Conservation (phyloP, 2,329 filamentous ascomycete species). For the Colletotrichum sp. region DNA sequence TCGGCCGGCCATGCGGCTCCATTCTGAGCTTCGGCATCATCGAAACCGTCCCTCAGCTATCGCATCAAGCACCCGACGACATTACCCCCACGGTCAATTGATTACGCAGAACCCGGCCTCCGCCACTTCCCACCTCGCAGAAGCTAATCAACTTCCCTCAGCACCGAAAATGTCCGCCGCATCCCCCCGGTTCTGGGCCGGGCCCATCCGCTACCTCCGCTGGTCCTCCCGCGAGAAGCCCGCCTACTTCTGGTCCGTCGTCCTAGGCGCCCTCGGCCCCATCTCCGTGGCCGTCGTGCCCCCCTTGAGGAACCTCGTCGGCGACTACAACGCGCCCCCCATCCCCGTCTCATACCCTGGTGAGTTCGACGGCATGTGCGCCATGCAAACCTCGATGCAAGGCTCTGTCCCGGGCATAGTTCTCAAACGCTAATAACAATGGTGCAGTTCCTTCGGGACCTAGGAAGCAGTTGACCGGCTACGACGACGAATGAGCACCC, state of each 20-base stretch:
- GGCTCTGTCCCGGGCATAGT: background rate
- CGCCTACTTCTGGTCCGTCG: slow-evolving; percentile 86
- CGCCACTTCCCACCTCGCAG: background rate
- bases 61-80: slow-evolving; percentile 17
- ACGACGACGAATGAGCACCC: slow-evolving; percentile 56
- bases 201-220: slow-evolving; percentile 82
- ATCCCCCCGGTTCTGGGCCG: slow-evolving; percentile 81
- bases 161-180: slow-evolving; percentile 59
- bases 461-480: slow-evolving; percentile 64
- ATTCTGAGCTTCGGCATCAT: slow-evolving; percentile 14
- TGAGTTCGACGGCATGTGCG: slow-evolving; percentile 54
- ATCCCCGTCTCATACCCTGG: slow-evolving; percentile 93
- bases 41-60: background rate
- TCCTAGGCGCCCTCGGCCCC: slow-evolving; percentile 77
- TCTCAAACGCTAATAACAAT: background rate
- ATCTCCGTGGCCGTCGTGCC: slow-evolving; percentile 73
- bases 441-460: slow-evolving; percentile 60
- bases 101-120: slow-evolving; percentile 25
- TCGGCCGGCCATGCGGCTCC: background rate
- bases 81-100: slow-evolving; percentile 36
- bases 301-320: slow-evolving; percentile 73
- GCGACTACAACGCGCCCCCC: slow-evolving; percentile 72
- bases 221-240: slow-evolving; percentile 90
- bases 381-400: background rate
- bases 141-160: background rate